Evolutionary conservation across 179 eudicot species (phyloP), one percentile per base, ranked within the genome.

Genomic region (Vitellaria paradoxa): DNA sequence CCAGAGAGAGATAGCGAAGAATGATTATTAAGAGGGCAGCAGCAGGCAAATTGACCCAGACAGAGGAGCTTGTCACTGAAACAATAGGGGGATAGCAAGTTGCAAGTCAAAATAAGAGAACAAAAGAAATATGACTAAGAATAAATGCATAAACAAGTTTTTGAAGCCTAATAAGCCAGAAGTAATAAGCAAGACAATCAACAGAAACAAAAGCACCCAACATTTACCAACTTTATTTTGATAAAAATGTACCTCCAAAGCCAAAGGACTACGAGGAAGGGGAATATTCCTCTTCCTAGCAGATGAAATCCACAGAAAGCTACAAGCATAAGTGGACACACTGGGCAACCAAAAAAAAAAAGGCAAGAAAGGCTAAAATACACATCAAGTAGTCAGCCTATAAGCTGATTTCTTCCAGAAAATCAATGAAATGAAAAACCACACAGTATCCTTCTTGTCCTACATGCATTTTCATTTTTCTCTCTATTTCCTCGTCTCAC

Each of bases 41-140:
- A 82, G 80, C 89, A 72, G 98, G 99, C 78, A 96, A 84, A 87
- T 96, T 96, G 83, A 92, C 92, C 88, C 89, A 88, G 73, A 96
- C 98, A 61, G 99, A 96, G 79, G 98, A 82, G 84, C 99, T 96
- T 65, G 99, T 96, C 86, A 96, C 99, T 96, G 91, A 74, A 76
- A 82, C 26, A 76, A 74, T 72, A 78, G 49, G 13, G 53, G 72
- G 74, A 62, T 11, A 62, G 49, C 30, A 42, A 76, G 76, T 68
- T 53, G 66, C 61, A 66, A n/a, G 55, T 59, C 18, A 74, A 66
- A 77, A 73, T 7, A n/a, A n/a, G n/a, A 65, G 37, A 40, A 68
- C 6, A 66, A 15, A 45, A 37, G 46, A 66, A 60, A 30, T 11
- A 77, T 64, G 45, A 59, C 37, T 18, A 55, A 24, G n/a, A 62